phyloP scores from a whole-genome alignment of 2,329 filamentous ascomycete genomes.

The Cercospora nicotianae region DNA sequence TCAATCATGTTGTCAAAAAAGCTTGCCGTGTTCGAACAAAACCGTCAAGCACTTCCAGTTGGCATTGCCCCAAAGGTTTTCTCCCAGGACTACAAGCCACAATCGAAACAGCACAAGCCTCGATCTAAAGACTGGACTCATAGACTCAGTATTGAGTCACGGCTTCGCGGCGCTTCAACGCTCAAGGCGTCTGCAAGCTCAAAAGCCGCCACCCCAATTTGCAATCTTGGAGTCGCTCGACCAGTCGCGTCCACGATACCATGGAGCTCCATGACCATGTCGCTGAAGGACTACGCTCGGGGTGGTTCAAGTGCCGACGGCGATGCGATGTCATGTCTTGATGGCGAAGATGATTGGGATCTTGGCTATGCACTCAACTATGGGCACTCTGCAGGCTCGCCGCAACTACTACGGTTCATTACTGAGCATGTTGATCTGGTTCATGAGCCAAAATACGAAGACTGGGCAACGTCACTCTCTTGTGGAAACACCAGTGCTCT shows the following conservation, averaged over 20 bases:
- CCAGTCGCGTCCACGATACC: constrained; percentile 18
- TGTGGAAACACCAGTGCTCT: constrained; percentile 37
- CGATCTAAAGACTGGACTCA: constrained; percentile 14
- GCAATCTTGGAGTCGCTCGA: constrained; percentile 24
- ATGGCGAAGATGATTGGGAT: constrained; percentile 24
- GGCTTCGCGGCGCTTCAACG: constrained; percentile 15
- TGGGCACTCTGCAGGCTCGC: constrained; percentile 32
- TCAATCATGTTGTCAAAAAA: constrained; percentile 14
- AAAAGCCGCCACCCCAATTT: constrained; percentile 9
- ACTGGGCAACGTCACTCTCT: constrained; percentile 36
- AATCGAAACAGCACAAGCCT: background rate
- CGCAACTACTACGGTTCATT: constrained; percentile 32
- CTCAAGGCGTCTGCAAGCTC: constrained; percentile 23
- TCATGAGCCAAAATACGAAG: constrained; percentile 36
- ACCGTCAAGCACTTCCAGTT: constrained; percentile 16
- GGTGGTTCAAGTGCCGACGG: background rate
- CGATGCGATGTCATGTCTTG: constrained; percentile 9
- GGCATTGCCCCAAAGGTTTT: constrained; percentile 25
- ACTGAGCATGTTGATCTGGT: constrained; percentile 35
- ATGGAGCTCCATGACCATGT: constrained; percentile 21
- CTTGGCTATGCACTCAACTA: constrained; percentile 34
- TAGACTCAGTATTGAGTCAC: constrained; percentile 20
- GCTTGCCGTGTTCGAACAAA: constrained; percentile 17
- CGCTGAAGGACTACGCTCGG: background rate
- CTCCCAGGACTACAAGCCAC: constrained; percentile 10